Evolutionary conservation across 139 green algal genomes (phyloP).

Genomic region (Chlamydomonas incerta): DNA sequence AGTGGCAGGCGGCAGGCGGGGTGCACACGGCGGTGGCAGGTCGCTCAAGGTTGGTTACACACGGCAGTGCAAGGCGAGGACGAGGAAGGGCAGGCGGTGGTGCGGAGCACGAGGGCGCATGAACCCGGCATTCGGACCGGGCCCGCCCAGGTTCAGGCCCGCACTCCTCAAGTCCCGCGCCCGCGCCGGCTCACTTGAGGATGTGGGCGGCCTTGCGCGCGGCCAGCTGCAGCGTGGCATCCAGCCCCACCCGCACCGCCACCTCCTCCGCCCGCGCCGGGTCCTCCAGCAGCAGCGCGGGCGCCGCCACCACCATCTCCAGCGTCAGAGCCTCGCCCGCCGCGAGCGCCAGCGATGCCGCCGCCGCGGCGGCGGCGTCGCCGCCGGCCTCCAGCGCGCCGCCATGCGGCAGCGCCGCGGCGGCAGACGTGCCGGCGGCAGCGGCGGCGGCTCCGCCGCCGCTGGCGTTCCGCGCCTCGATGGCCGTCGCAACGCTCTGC

Average conservation of each 20-base stretch:
- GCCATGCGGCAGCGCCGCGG: neutral
- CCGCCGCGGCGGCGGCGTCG: no score
- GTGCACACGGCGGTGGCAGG: no score
- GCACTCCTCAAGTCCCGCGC: no score
- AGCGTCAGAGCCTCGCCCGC: neutral
- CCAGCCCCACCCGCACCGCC: constrained; percentile 34
- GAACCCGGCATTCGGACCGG: no score
- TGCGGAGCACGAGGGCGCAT: no score
- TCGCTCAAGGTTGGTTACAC: no score
- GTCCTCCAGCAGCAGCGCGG: constrained; percentile 36
- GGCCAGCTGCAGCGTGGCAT: constrained; percentile 36
- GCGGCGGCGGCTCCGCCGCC: no score
- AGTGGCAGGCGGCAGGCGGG: neutral
- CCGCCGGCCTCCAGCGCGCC: neutral
- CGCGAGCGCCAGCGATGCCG: no score
- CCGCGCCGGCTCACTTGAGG: constrained; percentile 22
- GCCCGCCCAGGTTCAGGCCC: no score
- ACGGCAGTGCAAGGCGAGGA: no score
- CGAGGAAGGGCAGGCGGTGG: no score
- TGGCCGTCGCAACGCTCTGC: neutral
- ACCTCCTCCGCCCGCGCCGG: constrained; percentile 27
- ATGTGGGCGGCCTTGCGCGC: constrained; percentile 43
- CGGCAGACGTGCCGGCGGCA: neutral
- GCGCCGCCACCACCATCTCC: neutral
- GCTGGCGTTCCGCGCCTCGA: neutral